Base-by-base conservation (phyloP, 345 rosid species). In the Turnera subulata region DNA sequence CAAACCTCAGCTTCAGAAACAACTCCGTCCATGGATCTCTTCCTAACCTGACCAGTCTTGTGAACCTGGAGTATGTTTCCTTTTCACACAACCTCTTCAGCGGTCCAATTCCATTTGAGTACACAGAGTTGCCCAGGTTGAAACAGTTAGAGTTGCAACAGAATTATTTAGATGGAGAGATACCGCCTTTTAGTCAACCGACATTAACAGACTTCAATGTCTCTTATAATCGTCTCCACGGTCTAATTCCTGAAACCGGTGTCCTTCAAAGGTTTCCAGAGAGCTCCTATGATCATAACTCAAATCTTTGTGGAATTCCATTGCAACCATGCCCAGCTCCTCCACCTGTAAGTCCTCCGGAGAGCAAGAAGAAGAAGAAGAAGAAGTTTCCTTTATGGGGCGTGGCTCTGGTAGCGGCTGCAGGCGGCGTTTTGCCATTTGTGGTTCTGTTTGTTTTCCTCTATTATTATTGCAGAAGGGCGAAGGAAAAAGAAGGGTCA, bases 241-340 rank as follows among this genome's bases (percentile, higher is more conserved):
- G 89, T 1, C 67, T 55, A 32, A 78, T 83, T 53, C 85, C 89
- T 25, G 40, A 46, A 10, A 80, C 80, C 0, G 11, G 10, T 0
- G 65, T 49, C 32, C 76, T 83, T 33, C 70, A 59, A 26, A 40
- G 69, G 18, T 78, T 80, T 37, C 69, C 85, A 0, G 22, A 16
- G 16, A 72, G 72, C 51, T 73, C 72, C 32, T 83, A 44, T 23
- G 61, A 58, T 17, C 75, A 76, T 29, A 83, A 83, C 66, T 50
- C 69, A 0, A 38, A 69, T 67, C 80, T 83, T 35, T 83, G 89
- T 29, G 89, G 80, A 0, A 59, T 26, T 21, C 85, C 79, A n/a
- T 59, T 78, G 60, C 51, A 24, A 11, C 22, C 69, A 17, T 83
- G 89, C 25, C 62, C 64, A 0, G 57, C 71, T 7, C 62, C 43